Conservation (phyloP, 257 asterid genomes). For the Voacanga thouarsii region DNA sequence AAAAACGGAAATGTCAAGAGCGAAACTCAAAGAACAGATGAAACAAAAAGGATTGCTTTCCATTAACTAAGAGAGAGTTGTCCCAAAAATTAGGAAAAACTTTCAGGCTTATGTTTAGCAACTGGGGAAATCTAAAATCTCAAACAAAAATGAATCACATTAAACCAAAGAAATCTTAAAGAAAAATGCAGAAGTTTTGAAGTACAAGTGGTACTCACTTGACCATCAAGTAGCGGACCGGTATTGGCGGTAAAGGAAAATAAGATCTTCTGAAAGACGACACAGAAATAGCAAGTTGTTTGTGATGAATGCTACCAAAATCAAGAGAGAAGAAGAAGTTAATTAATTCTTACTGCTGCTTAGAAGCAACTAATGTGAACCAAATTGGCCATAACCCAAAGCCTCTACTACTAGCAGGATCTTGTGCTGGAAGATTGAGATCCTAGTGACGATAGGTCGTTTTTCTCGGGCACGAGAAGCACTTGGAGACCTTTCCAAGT, state of each 20-base stretch:
- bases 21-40: not conserved
- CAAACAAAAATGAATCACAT: not conserved
- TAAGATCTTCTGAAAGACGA: conserved; percentile 6
- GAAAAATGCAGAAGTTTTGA: not conserved
- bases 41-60: not conserved
- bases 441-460: conserved; percentile 7
- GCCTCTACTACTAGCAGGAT: not conserved
- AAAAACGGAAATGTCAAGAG: conserved; percentile 2
- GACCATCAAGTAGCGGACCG: conserved; percentile 17
- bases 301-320: not conserved
- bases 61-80: not conserved
- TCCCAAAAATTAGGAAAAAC: not conserved
- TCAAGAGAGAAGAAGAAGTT: not conserved
- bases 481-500: not conserved
- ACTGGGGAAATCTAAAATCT: not conserved
- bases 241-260: conserved; percentile 17
- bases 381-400: conserved; percentile 15
- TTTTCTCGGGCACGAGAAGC: not conserved
- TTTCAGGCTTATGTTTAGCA: not conserved
- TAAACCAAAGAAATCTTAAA: not conserved
- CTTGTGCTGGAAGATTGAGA: conserved; percentile 13
- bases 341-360: conserved; percentile 26
- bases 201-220: conserved; percentile 22
- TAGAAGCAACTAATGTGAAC: conserved; percentile 28
- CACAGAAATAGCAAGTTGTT: not conserved